Evolutionary conservation across 2,329 filamentous ascomycete species (phyloP).

Genomic region (Penicillium sp.): DNA sequence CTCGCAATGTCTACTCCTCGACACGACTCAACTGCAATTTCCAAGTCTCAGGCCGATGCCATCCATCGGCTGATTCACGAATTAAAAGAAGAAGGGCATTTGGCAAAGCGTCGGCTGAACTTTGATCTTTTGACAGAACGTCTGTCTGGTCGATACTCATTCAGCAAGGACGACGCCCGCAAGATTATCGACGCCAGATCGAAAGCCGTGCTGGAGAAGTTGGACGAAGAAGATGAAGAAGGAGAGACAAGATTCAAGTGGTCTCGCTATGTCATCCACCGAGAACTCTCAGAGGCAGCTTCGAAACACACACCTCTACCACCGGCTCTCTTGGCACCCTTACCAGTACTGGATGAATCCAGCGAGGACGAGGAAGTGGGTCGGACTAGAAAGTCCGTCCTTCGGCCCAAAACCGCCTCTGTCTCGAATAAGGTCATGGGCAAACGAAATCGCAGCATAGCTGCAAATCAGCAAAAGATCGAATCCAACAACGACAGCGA

Average conservation of each 20-base stretch:
- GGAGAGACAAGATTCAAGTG: slow-evolving; percentile 32
- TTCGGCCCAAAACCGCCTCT: slow-evolving; percentile 42
- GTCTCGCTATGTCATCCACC: slow-evolving; percentile 41
- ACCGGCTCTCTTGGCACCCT: slow-evolving; percentile 31
- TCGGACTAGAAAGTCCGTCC: slow-evolving; percentile 41
- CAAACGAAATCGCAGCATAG: slow-evolving; percentile 38
- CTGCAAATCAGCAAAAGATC: slow-evolving; percentile 16
- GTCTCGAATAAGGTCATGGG: slow-evolving; percentile 40
- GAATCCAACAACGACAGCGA: slow-evolving; percentile 40
- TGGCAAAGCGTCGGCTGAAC: slow-evolving; percentile 41
- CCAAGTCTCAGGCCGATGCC: slow-evolving; percentile 34
- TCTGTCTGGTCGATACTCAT: slow-evolving; percentile 29
- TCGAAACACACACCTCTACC: slow-evolving; percentile 27
- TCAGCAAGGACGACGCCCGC: slow-evolving; percentile 33
- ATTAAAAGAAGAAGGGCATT: slow-evolving; percentile 38
- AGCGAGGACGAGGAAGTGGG: slow-evolving; percentile 33
- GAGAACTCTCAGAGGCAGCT: slow-evolving; percentile 35
- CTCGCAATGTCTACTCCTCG: slow-evolving; percentile 20
- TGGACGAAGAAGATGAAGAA: slow-evolving; percentile 35
- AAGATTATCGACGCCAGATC: slow-evolving; percentile 37
- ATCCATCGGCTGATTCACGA: slow-evolving; percentile 38
- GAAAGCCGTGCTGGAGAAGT: slow-evolving; percentile 29
- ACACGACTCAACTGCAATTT: slow-evolving; percentile 25
- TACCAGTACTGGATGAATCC: slow-evolving; percentile 34
- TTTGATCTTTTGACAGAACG: slow-evolving; percentile 35